Base-by-base conservation (phyloP, 371 early-diverging fungal species). In the Sporodiniella umbellata region DNA sequence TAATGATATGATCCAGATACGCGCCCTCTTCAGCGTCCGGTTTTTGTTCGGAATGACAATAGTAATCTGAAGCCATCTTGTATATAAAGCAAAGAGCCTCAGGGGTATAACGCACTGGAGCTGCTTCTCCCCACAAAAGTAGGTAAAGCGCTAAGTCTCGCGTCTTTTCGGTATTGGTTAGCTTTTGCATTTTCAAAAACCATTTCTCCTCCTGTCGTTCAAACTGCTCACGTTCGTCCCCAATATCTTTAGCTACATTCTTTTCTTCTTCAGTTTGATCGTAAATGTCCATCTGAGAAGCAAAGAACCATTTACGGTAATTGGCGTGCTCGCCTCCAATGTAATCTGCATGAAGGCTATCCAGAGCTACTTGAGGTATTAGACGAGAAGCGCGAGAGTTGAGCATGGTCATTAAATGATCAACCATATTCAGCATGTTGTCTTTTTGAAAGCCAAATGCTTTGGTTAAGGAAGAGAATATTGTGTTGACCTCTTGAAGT, bases 51-150 rank as follows among this genome's bases (percentile, higher is more conserved):
- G 46, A 47, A 8, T 52, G 45, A 14, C 24, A 45, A 47, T 79
- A 78, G 38, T 83, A 82, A 46, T 87, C 88, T 12, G 76, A 66
- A 0, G 92, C 92, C 4, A 88, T 60, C 60, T 89, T 90, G 70
- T 81, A 93, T 19, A 94, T 48, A 57, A 95, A 94, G 61, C 93
- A 90, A 15, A 94, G 73, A 17, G 79, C 72, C 66, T 94, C 93
- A 2, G 92, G 82, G 1, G 83, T 79, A 64, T 84, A 90, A 21
- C 95, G 84, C 30, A 94, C 61, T 23, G 86, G 84, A 0, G 89
- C 78, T 6, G 90, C 89, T 62, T 95, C 95, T 12, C 92, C 94
- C 95, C 95, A 95, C 28, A 95, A 64, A 23, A 89, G 62, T 38
- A 92, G 71, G 64, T 86, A 94, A 23, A 93, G 77, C 0, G 88